Evolutionary conservation across 2,329 filamentous ascomycete genomes (phyloP).

Genomic region (Stagonosporopsis chrysanthemi): DNA sequence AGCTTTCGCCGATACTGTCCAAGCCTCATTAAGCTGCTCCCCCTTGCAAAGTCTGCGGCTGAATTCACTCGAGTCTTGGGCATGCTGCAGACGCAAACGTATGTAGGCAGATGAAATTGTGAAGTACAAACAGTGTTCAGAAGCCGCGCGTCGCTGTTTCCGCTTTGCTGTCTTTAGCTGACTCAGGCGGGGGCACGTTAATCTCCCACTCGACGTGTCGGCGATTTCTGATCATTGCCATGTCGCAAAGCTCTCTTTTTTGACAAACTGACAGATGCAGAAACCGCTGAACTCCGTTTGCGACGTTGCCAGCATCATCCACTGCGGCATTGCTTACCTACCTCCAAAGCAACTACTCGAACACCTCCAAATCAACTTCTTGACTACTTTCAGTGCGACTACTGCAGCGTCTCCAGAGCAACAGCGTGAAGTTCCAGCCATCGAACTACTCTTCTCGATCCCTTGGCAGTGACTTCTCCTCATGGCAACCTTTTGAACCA

Average conservation of each 20-base stretch:
- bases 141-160: constrained; percentile 11
- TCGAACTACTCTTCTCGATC: not conserved
- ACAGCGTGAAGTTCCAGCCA: not conserved
- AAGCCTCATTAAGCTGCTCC: not conserved
- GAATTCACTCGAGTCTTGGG: not conserved
- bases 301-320: not conserved
- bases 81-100: not conserved
- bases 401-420: not conserved
- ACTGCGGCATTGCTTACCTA: not conserved
- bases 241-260: not conserved
- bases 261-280: not conserved
- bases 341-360: not conserved
- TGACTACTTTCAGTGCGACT: too few species aligned
- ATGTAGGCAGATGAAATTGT: not conserved
- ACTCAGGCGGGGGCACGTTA: not conserved
- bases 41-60: not conserved
- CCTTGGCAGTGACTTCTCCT: not conserved
- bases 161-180: constrained; percentile 1
- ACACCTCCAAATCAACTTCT: not conserved
- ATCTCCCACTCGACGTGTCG: not conserved
- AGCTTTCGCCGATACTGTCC: not conserved
- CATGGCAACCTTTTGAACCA: not conserved
- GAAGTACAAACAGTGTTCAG: not conserved
- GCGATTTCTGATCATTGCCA: not conserved
- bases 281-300: not conserved